Evolutionary conservation across 2,329 filamentous ascomycete genomes (phyloP).

Genomic region (Ophiobolus disseminans): DNA sequence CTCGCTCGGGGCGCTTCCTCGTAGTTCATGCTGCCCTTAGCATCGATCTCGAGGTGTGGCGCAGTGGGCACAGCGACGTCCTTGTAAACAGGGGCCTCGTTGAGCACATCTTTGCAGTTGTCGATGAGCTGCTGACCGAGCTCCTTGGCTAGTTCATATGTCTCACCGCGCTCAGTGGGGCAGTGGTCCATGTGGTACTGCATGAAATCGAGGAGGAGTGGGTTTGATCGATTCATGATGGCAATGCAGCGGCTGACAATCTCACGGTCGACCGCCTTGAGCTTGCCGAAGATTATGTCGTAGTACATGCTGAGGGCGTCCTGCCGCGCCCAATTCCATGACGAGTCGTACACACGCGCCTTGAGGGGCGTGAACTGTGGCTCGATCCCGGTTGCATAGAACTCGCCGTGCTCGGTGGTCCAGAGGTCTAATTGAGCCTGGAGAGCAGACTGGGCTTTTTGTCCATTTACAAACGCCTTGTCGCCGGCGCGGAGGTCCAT

Average conservation of each 20-base stretch:
- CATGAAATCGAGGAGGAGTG: conserved; percentile 96
- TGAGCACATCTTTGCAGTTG: conserved; percentile 93
- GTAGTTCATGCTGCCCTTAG: conserved; percentile 90
- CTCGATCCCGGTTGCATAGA: conserved; percentile 93
- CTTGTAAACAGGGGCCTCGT: conserved; percentile 88
- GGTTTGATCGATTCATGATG: conserved; percentile 99
- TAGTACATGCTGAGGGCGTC: conserved; percentile 99
- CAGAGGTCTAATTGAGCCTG: conserved; percentile 95
- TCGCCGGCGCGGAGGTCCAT: conserved; percentile 96
- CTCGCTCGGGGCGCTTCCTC: conserved; percentile 85
- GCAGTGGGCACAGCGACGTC: conserved; percentile 92
- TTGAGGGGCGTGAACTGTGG: conserved; percentile 93
- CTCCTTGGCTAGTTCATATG: conserved; percentile 96
- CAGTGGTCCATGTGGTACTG: conserved; percentile 99
- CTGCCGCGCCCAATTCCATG: conserved; percentile 99
- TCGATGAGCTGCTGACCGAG: conserved; percentile 92
- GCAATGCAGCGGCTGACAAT: conserved; percentile 98
- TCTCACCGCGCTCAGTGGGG: conserved; percentile 94
- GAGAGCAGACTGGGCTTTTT: conserved; percentile 84
- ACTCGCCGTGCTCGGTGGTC: conserved; percentile 93
- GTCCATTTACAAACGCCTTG: conserved; percentile 84
- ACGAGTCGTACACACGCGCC: conserved; percentile 95
- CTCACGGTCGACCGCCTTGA: conserved; percentile 92
- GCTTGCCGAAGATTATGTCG: conserved; percentile 95
- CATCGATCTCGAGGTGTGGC: conserved; percentile 89